phyloP scores from a whole-genome alignment of 2,329 filamentous ascomycete species.

The Claviceps pazoutovae region DNA sequence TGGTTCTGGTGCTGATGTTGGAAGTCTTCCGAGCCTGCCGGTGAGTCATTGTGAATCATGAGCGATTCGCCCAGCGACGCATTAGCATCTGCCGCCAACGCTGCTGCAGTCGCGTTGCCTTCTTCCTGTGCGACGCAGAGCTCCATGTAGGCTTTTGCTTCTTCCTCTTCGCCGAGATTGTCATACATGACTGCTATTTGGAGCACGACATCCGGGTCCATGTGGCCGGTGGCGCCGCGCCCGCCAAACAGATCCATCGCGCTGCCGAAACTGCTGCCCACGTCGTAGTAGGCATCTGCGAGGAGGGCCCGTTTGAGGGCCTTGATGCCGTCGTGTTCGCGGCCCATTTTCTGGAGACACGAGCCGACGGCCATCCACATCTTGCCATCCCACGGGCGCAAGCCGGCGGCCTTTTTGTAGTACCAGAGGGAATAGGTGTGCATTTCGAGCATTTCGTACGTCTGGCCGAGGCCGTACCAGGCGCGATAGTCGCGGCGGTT shows the following conservation, averaged over 20 bases:
- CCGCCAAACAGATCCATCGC: slow-evolving; percentile 31
- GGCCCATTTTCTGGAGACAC: slow-evolving; percentile 79
- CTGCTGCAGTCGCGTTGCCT: slow-evolving; percentile 36
- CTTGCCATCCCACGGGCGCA: slow-evolving; percentile 93
- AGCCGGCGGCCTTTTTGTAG: slow-evolving; percentile 84
- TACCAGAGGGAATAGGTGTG: slow-evolving; percentile 95
- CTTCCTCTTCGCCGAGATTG: slow-evolving; percentile 57
- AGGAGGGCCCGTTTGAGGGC: slow-evolving; percentile 84
- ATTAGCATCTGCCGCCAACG: slow-evolving; percentile 25
- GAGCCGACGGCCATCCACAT: slow-evolving; percentile 97
- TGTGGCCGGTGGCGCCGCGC: slow-evolving; percentile 39
- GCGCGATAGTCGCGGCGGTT: slow-evolving; percentile 94
- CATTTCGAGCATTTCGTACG: slow-evolving; percentile 96
- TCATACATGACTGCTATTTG: slow-evolving; percentile 89
- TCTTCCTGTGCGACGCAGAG: slow-evolving; percentile 87
- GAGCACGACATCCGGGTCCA: slow-evolving; percentile 82
- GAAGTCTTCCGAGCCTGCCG: slow-evolving; percentile 22
- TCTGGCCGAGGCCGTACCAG: slow-evolving; percentile 94
- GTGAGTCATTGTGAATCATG: slow-evolving; percentile 42
- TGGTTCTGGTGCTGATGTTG: slow-evolving; percentile 15
- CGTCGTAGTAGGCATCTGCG: slow-evolving; percentile 75
- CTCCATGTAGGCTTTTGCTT: slow-evolving; percentile 91
- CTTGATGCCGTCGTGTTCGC: slow-evolving; percentile 82
- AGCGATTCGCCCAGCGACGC: slow-evolving; percentile 31
- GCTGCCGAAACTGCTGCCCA: slow-evolving; percentile 40